Base-by-base conservation (phyloP, 176 grass and related monocot species). In the Saccharum officinarum region DNA sequence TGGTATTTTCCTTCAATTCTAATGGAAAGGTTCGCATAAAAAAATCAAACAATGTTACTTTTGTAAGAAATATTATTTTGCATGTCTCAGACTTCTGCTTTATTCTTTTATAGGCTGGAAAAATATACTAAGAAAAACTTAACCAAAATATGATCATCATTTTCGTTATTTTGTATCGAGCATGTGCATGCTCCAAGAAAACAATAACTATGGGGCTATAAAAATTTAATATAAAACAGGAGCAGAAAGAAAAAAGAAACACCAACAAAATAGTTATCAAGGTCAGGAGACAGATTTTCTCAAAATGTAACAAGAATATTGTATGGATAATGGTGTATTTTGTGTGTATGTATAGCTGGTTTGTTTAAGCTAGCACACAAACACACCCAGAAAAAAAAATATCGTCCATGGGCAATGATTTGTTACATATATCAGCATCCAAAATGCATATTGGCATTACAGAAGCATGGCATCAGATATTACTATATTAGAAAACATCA, bases 391-490 rank as follows among this genome's bases (percentile, higher is more conserved):
- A 28, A 69, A 80, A 66, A 3, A 40, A 61, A 16, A 78, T 2
- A 63, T 0, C 4, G 8, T 25, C 57, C 5, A 71, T 50, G 18
- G 26, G 12, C n/a, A 72, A 66, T 23, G 20, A 2, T 57, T 41
- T 55, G 64, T 25, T 37, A 83, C 18, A 80, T 54, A 69, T 28
- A 75, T 31, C 34, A 88, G 55, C 17, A 83, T 45, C 33, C 50
- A 26, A 71, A 73, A 79, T 84, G 34, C 34, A 68, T 60, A 49
- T 38, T 59, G 26, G 10, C 69, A 81, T 69, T 17, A 41, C 36
- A 69, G 57, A 67, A 76, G 33, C 22, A 79, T 85, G n/a, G 28
- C 69, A 68, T 80, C 25, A 61, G 40, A 42, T 52, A 76, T 49
- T 17, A 50, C 3, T 50, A 50, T 74, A 73, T 49, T 39, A 63